Percentiles rank a stretch among this genome's conserved stretches.
Conservation (phyloP, 2,329 filamentous ascomycete species). For the Penicillium sp. region DNA sequence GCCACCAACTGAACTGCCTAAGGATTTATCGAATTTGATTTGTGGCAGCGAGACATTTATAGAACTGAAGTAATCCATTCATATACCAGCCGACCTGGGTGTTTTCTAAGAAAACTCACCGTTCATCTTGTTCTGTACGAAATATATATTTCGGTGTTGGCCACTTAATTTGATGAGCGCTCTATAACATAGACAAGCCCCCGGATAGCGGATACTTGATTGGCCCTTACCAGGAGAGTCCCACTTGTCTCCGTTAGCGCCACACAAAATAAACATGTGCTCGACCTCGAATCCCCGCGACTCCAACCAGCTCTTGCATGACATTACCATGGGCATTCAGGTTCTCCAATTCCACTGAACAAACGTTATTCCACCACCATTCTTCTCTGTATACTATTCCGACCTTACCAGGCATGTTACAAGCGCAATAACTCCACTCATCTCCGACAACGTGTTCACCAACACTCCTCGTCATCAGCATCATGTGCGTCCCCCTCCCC, state of each 20-base stretch:
- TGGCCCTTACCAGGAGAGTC: neutral
- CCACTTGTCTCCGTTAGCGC: neutral
- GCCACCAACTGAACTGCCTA: constrained; percentile 6
- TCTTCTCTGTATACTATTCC: neutral
- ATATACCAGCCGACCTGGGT: no score
- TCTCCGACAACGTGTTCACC: constrained; percentile 9
- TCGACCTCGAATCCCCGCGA: constrained; percentile 7
- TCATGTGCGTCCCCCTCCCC: constrained; percentile 18
- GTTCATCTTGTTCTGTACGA: no score
- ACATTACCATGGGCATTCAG: neutral
- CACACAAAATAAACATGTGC: neutral
- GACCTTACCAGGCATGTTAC: constrained; percentile 5
- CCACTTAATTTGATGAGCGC: neutral
- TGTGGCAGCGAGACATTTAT: no score
- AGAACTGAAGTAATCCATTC: no score
- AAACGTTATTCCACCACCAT: neutral
- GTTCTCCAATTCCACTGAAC: neutral
- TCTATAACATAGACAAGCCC: neutral
- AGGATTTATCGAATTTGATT: neutral
- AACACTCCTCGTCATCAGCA: constrained; percentile 5
- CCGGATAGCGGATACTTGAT: neutral
- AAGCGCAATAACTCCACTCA: constrained; percentile 7
- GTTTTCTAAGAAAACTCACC: no score
- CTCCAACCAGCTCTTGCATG: constrained; percentile 1
- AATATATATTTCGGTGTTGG: no score